A percentile compares a stretch with the other conserved stretches of the same genome.
Evolutionary conservation across 2,329 filamentous ascomycete genomes (phyloP).

Genomic region (Arthrinium phaeospermum): DNA sequence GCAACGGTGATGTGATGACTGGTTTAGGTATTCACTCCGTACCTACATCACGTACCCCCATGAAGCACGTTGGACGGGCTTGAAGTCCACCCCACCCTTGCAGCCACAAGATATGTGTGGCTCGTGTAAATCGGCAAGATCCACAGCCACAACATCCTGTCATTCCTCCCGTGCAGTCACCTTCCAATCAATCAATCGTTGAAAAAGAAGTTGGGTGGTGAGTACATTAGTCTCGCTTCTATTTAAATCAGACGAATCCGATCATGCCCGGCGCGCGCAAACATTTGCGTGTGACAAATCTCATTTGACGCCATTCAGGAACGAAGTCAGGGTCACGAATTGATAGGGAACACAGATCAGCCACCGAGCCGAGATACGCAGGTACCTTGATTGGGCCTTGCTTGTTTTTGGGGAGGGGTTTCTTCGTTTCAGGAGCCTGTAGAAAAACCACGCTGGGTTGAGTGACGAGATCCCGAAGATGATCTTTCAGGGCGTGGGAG

Average conservation of each 20-base stretch:
- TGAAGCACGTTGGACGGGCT: not conserved
- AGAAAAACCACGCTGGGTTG: constrained; percentile 12
- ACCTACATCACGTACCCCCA: not conserved
- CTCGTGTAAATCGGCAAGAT: not conserved
- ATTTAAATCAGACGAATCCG: constrained; percentile 2
- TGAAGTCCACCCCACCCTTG: not conserved
- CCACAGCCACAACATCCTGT: not conserved
- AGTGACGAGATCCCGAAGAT: constrained; percentile 10
- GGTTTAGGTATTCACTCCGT: not conserved
- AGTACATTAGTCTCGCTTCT: not conserved
- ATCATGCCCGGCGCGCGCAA: constrained; percentile 3
- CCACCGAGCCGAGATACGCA: constrained; percentile 5
- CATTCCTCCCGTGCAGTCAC: not conserved
- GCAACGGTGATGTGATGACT: not conserved
- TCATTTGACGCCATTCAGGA: constrained; percentile 10
- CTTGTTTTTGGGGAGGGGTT: not conserved
- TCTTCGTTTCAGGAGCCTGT: constrained; percentile 13
- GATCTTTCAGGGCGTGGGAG: not conserved
- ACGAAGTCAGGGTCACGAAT: not conserved
- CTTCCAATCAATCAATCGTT: not conserved
- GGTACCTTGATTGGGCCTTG: not conserved
- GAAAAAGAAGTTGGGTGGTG: not conserved
- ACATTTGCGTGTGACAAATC: not conserved
- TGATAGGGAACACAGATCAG: constrained; percentile 11
- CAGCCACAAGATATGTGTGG: not conserved